These are phyloP conservation scores for Leccinum glutinopallens DNA, from an alignment of 1,284 basidiomycete genomes.

Conservation along the genomic window DNA sequence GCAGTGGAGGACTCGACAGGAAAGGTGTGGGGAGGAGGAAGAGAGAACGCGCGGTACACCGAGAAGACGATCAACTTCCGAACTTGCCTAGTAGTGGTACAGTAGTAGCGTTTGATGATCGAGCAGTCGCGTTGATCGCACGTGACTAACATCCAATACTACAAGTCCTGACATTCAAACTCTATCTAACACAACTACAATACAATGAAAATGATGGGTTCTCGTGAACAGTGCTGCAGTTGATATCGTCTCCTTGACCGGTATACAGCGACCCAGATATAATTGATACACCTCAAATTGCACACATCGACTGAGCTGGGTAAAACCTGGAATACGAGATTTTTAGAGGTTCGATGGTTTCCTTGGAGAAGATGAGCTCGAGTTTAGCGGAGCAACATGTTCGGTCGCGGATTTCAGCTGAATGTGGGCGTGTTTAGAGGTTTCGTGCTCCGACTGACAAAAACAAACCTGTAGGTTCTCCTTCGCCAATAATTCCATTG, in stretches of 20 bases:
- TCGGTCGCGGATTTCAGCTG: conserved; percentile 29
- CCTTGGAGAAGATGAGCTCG: conserved; percentile 18
- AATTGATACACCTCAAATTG: not conserved
- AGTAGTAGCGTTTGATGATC: conserved; percentile 17
- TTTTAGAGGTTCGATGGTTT: conserved; percentile 22
- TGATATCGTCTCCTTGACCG: not conserved
- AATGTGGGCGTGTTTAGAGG: conserved; percentile 15
- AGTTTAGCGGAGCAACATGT: conserved; percentile 18
- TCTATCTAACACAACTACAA: conserved; percentile 6
- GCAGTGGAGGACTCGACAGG: conserved; percentile 3
- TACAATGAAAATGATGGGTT: conserved; percentile 15
- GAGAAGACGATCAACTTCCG: conserved; percentile 4
- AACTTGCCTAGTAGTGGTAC: not conserved
- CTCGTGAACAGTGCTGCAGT: not conserved
- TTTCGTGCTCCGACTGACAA: not conserved
- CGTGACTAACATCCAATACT: conserved; percentile 26
- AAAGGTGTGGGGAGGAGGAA: not conserved
- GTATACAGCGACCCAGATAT: not conserved
- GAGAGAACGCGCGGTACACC: not conserved
- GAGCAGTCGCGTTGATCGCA: conserved; percentile 33
- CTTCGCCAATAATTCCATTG: conserved; percentile 33
- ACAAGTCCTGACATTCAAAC: not conserved
- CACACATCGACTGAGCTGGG: not conserved
- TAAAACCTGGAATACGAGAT: conserved; percentile 1
- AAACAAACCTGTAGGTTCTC: conserved; percentile 36